phyloP scores from a whole-genome alignment of 2,329 filamentous ascomycete species.

The Amesomyces nigricolor region DNA sequence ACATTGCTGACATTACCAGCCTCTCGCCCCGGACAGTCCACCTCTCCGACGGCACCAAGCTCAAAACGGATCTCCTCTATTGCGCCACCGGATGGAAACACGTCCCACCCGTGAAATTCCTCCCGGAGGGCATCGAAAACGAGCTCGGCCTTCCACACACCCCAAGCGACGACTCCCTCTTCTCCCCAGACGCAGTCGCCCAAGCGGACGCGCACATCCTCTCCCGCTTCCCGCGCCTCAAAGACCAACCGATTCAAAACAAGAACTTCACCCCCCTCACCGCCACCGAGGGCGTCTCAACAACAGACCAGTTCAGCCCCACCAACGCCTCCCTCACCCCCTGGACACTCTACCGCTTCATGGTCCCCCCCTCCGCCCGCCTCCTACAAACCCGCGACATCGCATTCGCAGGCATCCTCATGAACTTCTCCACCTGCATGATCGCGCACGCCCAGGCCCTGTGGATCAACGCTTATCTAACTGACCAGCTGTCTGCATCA shows the following conservation, averaged over 20 bases:
- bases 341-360: slow-evolving; percentile 43
- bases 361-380: slow-evolving; percentile 37
- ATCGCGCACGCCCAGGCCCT: slow-evolving; percentile 47
- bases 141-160: slow-evolving; percentile 46
- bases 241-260: slow-evolving; percentile 45
- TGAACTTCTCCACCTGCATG: slow-evolving; percentile 39
- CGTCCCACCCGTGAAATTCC: slow-evolving; percentile 46
- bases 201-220: slow-evolving; percentile 50
- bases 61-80: slow-evolving; percentile 48
- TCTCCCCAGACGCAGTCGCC: slow-evolving; percentile 36
- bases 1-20: slow-evolving; percentile 46
- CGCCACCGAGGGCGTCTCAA: slow-evolving; percentile 34
- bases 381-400: slow-evolving; percentile 38
- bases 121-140: slow-evolving; percentile 41
- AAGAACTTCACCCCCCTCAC: slow-evolving; percentile 40
- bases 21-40: slow-evolving; percentile 44
- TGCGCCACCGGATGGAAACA: slow-evolving; percentile 57
- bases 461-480: slow-evolving; percentile 62
- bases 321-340: slow-evolving; percentile 31
- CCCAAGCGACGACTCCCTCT: slow-evolving; percentile 27
- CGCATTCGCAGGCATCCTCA: slow-evolving; percentile 41
- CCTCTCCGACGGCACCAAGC: slow-evolving; percentile 42
- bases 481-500: slow-evolving; percentile 37
- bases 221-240: slow-evolving; percentile 46
- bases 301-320: slow-evolving; percentile 28